Evolutionary conservation across 306 rosid species (phyloP).

Genomic region (Malus domestica): DNA sequence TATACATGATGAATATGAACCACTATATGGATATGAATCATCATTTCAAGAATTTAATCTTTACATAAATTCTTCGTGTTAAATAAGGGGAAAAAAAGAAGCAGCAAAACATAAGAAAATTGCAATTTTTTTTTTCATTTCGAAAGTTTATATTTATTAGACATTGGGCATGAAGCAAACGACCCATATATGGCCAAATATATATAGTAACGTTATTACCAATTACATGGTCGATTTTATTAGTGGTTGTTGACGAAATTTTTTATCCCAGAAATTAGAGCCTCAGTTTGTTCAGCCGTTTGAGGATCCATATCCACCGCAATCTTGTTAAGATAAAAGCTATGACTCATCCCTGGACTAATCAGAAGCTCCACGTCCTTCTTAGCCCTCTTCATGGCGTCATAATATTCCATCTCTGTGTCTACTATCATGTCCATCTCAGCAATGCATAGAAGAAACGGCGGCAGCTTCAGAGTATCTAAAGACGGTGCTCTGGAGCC

Average conservation of each 20-base stretch:
- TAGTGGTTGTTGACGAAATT: conserved; percentile 44
- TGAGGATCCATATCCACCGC: conserved; percentile 40
- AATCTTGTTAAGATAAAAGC: conserved; percentile 58
- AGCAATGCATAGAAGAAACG: conserved; percentile 48
- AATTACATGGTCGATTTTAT: not conserved
- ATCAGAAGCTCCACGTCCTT: conserved; percentile 40
- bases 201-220: not conserved
- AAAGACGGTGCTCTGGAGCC: conserved; percentile 32
- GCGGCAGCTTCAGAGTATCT: conserved; percentile 39
- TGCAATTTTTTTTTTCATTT: not conserved
- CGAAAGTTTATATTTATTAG: no score
- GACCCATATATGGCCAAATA: not conserved
- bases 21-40: no score
- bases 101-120: not conserved
- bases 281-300: conserved; percentile 22
- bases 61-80: no score
- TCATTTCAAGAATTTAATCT: no score
- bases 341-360: conserved; percentile 41
- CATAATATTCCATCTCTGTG: conserved; percentile 52
- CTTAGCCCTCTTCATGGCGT: conserved; percentile 53
- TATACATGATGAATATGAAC: no score
- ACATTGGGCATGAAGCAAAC: not conserved
- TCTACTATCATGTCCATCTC: conserved; percentile 48
- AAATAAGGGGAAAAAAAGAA: no score
- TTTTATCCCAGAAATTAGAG: conserved; percentile 30